Evolutionary conservation across 2,329 filamentous ascomycete genomes (phyloP).

Genomic region (Ophiostoma novo-ulmi): DNA sequence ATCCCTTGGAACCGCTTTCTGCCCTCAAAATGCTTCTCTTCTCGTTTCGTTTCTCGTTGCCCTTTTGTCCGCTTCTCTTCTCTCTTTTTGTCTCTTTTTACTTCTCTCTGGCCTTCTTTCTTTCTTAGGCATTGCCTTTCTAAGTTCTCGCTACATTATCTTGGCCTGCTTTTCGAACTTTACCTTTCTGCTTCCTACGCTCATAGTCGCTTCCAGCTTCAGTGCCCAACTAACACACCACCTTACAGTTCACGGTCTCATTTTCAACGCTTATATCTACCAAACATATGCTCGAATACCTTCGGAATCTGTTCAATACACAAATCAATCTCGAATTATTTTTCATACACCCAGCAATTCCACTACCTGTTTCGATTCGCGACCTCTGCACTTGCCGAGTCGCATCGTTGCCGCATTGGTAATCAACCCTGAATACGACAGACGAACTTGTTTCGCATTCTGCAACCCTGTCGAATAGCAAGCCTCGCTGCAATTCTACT

Average conservation of each 20-base stretch:
- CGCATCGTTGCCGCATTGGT: constrained; percentile 11
- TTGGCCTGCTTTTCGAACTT: too few relatives aligned
- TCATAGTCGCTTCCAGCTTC: neutral
- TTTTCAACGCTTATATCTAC: neutral
- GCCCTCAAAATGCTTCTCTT: neutral
- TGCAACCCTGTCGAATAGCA: constrained; percentile 9
- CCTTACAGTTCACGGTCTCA: neutral
- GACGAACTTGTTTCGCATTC: neutral
- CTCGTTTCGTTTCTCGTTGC: neutral
- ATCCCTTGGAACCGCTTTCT: constrained; percentile 16
- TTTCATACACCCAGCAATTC: neutral
- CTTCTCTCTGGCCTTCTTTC: neutral
- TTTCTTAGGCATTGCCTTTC: neutral
- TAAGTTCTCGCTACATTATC: too few relatives aligned
- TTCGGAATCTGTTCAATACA: neutral
- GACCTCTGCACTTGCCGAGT: constrained; percentile 8
- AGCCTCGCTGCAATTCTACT: neutral
- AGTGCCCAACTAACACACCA: neutral
- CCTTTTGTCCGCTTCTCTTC: neutral
- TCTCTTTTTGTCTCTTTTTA: neutral
- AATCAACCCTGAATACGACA: constrained; percentile 14
- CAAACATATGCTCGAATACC: neutral
- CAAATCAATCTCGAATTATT: neutral
- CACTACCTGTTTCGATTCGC: neutral
- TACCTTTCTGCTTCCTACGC: too few relatives aligned